A percentile compares a stretch with the other conserved stretches of the same genome.
These are phyloP conservation scores for Hortaea sp. DNA, from an alignment of 2,329 filamentous ascomycete genomes.

Conservation along the genomic window DNA sequence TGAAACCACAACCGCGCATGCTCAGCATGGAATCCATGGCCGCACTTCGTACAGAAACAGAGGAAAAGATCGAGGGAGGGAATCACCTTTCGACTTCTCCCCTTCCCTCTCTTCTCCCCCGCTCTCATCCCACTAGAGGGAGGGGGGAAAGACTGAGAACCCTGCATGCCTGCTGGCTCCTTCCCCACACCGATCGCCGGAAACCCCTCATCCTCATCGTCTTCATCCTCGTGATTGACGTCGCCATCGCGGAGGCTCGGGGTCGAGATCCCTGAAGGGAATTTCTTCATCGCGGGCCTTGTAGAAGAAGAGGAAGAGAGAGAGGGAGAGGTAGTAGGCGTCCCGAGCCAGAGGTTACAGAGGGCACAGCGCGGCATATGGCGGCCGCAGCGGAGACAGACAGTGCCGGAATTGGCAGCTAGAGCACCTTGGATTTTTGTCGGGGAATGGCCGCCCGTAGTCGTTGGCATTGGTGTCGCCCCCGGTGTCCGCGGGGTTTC, in stretches of 20 bases:
- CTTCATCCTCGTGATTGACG: too few relatives aligned
- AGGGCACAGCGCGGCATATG: slow-evolving; percentile 55
- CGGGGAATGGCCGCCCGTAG: too few relatives aligned
- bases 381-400: slow-evolving; percentile 52
- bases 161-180: neutral
- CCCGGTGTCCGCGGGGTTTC: too few relatives aligned
- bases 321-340: slow-evolving; percentile 32
- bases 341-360: slow-evolving; percentile 52
- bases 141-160: neutral
- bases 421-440: neutral
- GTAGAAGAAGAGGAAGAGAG: too few relatives aligned
- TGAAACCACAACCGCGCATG: slow-evolving; percentile 54
- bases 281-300: too few relatives aligned
- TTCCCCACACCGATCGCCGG: too few relatives aligned
- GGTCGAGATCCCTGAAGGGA: too few relatives aligned
- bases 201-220: too few relatives aligned
- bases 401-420: slow-evolving; percentile 31
- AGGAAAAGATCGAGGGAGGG: slow-evolving; percentile 40
- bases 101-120: too few relatives aligned
- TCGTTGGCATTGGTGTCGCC: too few relatives aligned
- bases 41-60: slow-evolving; percentile 53
- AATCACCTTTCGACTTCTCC: slow-evolving; percentile 3
- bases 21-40: slow-evolving; percentile 54
- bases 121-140: too few relatives aligned
- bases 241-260: too few relatives aligned